Evolutionary conservation across 1,139 yeast genomes (phyloP), one percentile per base, ranked within the genome.

Genomic region (Waltiozyma sp.): DNA sequence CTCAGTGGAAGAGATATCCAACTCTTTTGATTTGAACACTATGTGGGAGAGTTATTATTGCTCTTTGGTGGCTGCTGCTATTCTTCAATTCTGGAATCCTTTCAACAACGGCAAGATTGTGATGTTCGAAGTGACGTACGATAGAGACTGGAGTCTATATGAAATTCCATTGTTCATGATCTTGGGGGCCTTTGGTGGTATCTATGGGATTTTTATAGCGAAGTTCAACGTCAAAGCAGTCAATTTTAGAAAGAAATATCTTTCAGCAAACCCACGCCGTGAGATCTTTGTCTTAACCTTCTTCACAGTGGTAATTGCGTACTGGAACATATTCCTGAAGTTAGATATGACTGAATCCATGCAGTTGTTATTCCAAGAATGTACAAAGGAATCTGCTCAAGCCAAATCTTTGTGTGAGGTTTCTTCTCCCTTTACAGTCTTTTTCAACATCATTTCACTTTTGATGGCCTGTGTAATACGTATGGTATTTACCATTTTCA

Each of bases 291-390:
- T 75, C 1, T 62, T 93, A 40, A 77, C 95, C 0, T 53, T 76
- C 0, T 59, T 87, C 14, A 86, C 97, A 0, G 83, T 95, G 0
- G 58, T 77, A 15, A 65, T 91, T 38, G 82, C 95, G 40, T 93
- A 87, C 59, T 86, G 84, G 60, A 91, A 87, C 60, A 81, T 79
- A 51, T 91, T 82, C 57, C 68, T 91, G 46, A 70, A 78, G 44
- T 64, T 84, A 21, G 98, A 93, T 59, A 91, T 93, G 98, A 88
- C 98, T 0, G 95, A 89, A 58, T 74, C 88, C 16, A 91, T 93
- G 97, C 91, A 87, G 55, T 66, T 82, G 10, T 64, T 93, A 37
- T 93, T 93, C 61, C 86, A 81, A 55, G 95, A 88, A 59, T 93
- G 98, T 64, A 65, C 69, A 19, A 61, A 69, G 23, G 64, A 63